Conservation (phyloP, 768 basidiomycete species). For the Boletus barrowsii region DNA sequence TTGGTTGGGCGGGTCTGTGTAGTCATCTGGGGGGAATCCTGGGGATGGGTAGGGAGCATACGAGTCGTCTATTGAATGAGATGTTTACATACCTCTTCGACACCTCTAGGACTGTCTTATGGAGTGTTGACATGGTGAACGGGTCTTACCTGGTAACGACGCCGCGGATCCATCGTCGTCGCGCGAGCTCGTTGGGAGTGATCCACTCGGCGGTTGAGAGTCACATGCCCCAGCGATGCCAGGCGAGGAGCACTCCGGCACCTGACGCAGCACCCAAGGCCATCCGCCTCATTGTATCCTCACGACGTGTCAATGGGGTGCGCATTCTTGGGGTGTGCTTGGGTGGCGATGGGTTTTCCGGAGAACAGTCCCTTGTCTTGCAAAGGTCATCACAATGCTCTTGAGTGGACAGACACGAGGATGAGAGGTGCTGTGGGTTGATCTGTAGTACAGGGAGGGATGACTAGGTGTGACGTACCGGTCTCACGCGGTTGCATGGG, state of each 20-base stretch:
- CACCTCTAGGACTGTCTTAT: constrained; percentile 46
- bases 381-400: too few relatives aligned
- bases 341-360: constrained; percentile 84
- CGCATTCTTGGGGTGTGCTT: constrained; percentile 92
- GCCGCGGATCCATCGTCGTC: constrained; percentile 71
- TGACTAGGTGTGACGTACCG: too few relatives aligned
- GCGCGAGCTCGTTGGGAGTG: constrained; percentile 55
- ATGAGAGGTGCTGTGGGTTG: too few relatives aligned
- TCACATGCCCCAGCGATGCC: constrained; percentile 53
- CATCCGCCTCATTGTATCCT: constrained; percentile 63
- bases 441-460: too few relatives aligned
- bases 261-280: constrained; percentile 16
- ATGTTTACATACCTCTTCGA: constrained; percentile 60
- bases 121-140: constrained; percentile 26
- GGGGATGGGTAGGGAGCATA: constrained; percentile 75
- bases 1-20: constrained; percentile 50
- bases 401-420: too few relatives aligned
- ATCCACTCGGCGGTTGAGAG: constrained; percentile 68
- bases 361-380: constrained; percentile 74
- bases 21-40: constrained; percentile 41
- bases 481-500: too few relatives aligned
- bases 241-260: constrained; percentile 26
- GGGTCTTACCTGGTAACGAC: constrained; percentile 72
- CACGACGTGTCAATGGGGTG: constrained; percentile 83
- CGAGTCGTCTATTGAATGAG: constrained; percentile 60